Evolutionary conservation across 2,329 filamentous ascomycete genomes (phyloP), one percentile per base, ranked within the genome.

Genomic region (Madurella mycetomatis): DNA sequence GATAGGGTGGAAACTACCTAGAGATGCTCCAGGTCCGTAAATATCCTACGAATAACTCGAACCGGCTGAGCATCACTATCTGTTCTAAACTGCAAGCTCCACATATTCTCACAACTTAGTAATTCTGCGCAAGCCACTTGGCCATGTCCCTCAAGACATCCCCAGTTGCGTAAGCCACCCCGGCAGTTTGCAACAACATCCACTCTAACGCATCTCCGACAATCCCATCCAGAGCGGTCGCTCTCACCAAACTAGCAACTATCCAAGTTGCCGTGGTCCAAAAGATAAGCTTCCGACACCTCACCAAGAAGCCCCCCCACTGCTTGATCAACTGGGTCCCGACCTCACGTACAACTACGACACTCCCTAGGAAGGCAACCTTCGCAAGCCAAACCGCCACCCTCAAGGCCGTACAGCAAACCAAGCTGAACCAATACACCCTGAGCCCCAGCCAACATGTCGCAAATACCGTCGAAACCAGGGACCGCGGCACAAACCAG

Each of bases 101-200:
- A 7, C 25, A 25, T 25, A n/a, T n/a, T n/a, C 25, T 25, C 25
- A 25, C 13, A 41, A 16, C n/a, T n/a, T n/a, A n/a, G 17, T 9
- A n/a, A 13, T 41, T 41, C 13, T 13, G 15, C 18, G n/a, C 11
- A 1, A 45, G 2, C 32, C 4, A 17, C 39, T 15, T 18, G 1
- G 47, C 50, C 31, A 46, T 4, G 18, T 45, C 50, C 43, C 50
- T 56, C 39, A 53, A n/a, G 1, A 50, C 17, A 43, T 53, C 54
- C 12, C 54, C 50, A 12, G 12, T 9, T 19, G 19, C 2, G 42
- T 56, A 56, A 18, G 49, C 9, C 37, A 5, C 11, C 45, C 12
- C 42, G 2, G 46, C 49, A 2, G 15, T n/a, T 11, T 12, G 4
- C 30, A 42, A 30, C 25, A 53, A 19, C 9, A 47, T 30, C 18